Base-by-base conservation (phyloP, 2,329 filamentous ascomycete genomes). In the Sporothrix globosa region DNA sequence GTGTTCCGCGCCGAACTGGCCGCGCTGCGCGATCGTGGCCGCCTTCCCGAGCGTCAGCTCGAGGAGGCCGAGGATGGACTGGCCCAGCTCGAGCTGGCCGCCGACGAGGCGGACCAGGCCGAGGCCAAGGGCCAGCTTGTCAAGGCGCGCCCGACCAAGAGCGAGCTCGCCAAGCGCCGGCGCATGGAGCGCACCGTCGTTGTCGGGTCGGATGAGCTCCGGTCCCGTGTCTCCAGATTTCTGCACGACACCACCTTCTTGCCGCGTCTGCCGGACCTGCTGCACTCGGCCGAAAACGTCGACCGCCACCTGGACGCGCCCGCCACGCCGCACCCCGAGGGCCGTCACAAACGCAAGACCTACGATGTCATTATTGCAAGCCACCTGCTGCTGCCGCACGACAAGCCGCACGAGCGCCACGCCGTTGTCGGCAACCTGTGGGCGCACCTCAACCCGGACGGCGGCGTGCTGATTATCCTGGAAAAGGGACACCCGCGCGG, bases 401-500 rank as follows among this genome's bases (percentile, higher is more conserved):
- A 90, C 72, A 90, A 95, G 77, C 90, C 91, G 13, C 92, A 90
- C 76, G 83, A 91, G 76, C 90, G 94, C 60, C 94, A 92, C 76
- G 87, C 90, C 46, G 85, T 96, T 68, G 83, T 97, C 24, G 89
- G 96, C 77, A 97, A 97, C 72, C 86, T 98, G 1, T 99, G 96
- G 96, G 90, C 88, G 17, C 84, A 97, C 67, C 84, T 97, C 4
- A 92, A 91, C 68, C 91, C 91, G 1, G 86, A 94, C 21, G 95
- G 95, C 1, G 96, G 96, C 48, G 87, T 99, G 17, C 84, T 99
- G 4, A 87, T 98, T 65, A 81, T 98, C 3, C 82, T 97, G 27
- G 96, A 99, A 79, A 98, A 97, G 79, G 96, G 93, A 0, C 88
- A 97, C 14, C 92, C 93, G 14, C 88, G 92, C 56, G 96, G 96